Evolutionary conservation across 169 alveolate genomes (phyloP), one percentile per base, ranked within the genome.

Genomic region (Plasmodium reichenowi): DNA sequence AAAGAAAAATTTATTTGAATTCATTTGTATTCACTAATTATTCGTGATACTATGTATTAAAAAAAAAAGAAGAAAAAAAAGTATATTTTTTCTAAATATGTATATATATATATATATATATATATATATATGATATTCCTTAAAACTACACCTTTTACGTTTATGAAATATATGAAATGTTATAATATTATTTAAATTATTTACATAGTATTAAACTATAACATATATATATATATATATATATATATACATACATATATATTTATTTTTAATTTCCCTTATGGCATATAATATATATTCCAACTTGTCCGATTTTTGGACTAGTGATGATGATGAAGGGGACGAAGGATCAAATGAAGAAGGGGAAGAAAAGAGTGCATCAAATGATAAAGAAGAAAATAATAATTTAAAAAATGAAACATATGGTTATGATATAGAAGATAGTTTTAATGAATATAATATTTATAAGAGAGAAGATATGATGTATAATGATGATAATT

Each of bases 241-340:
- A n/a, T 74, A 38, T 38, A 32, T 32, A 32, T 32, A 32, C 4
- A 32, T 32, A 32, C 4, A 32, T 32, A 32, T 17, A 10, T 22
- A 0, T 22, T 0, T 74, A n/a, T 74, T 12, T 22, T n/a, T 58
- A 4, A 20, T 26, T 15, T 15, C 17, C 10, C 13, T 24, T 9
- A 94, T 94, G 96, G 92, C 94, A 20, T 92, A 78, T 38, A 38
- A 38, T 56, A 48, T 92, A 45, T 94, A 94, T 64, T 94, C 91
- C 43, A 92, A 92, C 58, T 74, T 85, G 15, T 89, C 93, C n/a
- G 96, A 94, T 26, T 94, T 94, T 78, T 94, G 96, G 96, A 94
- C 96, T 22, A 90, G 95, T 54, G 96, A 94, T 88, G 96, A 94
- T 32, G 96, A 94, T 80, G 92, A 15, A n/a, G 78, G 29, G 9